Conservation (phyloP, 2,329 filamentous ascomycete species). For the Fusarium napiforme region DNA sequence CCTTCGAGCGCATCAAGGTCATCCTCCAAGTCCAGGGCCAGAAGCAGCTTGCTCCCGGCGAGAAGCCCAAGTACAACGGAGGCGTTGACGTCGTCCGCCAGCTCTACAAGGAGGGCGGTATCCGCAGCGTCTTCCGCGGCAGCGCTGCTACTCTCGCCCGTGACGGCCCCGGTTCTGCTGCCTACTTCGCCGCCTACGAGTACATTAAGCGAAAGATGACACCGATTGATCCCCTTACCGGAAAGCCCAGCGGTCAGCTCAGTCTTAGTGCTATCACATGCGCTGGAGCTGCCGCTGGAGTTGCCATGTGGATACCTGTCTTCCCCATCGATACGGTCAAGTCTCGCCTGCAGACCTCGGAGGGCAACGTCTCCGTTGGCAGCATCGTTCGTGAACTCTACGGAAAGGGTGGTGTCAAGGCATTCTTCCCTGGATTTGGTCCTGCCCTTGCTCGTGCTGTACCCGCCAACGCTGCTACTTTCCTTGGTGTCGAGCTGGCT, state of each 20-base stretch:
- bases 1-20: slow-evolving; percentile 98
- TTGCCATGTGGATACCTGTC: slow-evolving; percentile 99
- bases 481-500: slow-evolving; percentile 85
- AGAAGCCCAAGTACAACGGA: slow-evolving; percentile 92
- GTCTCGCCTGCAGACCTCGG: slow-evolving; percentile 89
- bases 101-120: slow-evolving; percentile 89
- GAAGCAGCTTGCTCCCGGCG: slow-evolving; percentile 85
- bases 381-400: slow-evolving; percentile 87
- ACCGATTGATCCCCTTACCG: slow-evolving; percentile 79
- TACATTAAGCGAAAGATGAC: slow-evolving; percentile 90
- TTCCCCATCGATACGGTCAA: slow-evolving; percentile 99
- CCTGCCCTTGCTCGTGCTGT: slow-evolving; percentile 93
- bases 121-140: slow-evolving; percentile 93
- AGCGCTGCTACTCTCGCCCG: slow-evolving; percentile 90
- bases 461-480: slow-evolving; percentile 96
- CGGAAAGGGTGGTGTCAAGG: slow-evolving; percentile 81
- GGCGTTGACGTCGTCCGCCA: slow-evolving; percentile 91
- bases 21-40: slow-evolving; percentile 98
- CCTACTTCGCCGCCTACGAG: slow-evolving; percentile 98
- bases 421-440: slow-evolving; percentile 97
- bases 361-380: slow-evolving; percentile 83
- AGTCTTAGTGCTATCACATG: slow-evolving; percentile 84
- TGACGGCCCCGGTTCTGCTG: slow-evolving; percentile 91
- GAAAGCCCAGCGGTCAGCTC: slow-evolving; percentile 79
- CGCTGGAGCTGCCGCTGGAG: slow-evolving; percentile 88